phyloP scores from a whole-genome alignment of 371 early-diverging fungal species.

The Mortierella sp. region DNA sequence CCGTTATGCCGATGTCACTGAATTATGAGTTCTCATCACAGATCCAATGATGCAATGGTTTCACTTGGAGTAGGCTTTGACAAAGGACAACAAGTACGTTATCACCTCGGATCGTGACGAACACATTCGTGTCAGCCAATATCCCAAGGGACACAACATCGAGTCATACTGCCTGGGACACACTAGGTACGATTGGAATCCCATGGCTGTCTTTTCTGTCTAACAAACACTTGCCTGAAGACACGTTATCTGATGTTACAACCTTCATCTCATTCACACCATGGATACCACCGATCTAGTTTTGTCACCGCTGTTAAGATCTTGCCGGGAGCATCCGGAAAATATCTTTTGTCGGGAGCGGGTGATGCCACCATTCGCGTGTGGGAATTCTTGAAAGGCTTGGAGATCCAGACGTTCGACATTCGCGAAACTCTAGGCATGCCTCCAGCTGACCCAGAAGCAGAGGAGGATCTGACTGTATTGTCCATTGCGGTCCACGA shows the following conservation, averaged over 20 bases:
- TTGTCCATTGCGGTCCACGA: conserved; percentile 38
- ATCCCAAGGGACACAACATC: conserved; percentile 90
- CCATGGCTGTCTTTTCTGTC: no score
- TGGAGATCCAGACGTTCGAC: conserved; percentile 56
- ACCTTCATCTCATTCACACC: background rate
- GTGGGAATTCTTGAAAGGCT: conserved; percentile 76
- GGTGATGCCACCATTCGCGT: conserved; percentile 86
- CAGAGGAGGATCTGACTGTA: conserved; percentile 55
- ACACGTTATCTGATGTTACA: no score
- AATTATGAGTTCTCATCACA: no score
- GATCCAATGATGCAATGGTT: background rate
- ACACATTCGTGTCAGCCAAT: conserved; percentile 90
- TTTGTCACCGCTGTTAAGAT: conserved; percentile 73
- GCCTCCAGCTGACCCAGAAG: conserved; percentile 53
- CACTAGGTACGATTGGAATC: conserved; percentile 67
- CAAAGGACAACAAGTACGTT: conserved; percentile 70
- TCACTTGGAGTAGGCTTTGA: conserved; percentile 54
- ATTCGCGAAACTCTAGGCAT: conserved; percentile 52
- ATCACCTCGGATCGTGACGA: conserved; percentile 97
- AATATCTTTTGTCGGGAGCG: conserved; percentile 81
- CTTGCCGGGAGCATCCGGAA: conserved; percentile 59
- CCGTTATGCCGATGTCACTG: no score
- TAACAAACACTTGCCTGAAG: no score
- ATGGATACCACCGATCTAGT: conserved; percentile 35
- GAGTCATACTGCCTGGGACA: conserved; percentile 93